Percentiles rank a stretch among this genome's conserved stretches.
phyloP scores from a whole-genome alignment of 78 protist genomes.

The Emiliania huxleyi region DNA sequence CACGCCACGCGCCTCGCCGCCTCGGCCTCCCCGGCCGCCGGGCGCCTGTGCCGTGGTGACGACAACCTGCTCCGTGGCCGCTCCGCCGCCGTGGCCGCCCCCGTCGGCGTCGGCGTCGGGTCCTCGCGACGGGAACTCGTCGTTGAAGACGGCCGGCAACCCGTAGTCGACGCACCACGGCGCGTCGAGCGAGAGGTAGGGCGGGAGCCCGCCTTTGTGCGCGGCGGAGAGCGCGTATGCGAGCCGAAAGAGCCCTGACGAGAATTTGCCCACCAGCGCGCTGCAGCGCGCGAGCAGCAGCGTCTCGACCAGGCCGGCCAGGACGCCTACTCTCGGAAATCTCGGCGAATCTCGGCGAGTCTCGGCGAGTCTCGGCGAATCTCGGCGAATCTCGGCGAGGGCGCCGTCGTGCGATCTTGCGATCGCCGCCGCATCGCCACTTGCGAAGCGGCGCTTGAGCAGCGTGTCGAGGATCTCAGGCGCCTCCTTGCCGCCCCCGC shows the following conservation, averaged over 20 bases:
- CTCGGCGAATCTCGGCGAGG: too few species aligned
- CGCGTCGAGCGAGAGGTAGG: background rate
- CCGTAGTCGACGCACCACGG: background rate
- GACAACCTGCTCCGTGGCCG: too few species aligned
- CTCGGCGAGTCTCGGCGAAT: too few species aligned
- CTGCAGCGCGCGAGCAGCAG: background rate
- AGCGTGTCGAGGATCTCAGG: background rate
- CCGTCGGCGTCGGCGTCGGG: too few species aligned
- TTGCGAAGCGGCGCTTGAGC: background rate
- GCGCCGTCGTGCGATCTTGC: background rate
- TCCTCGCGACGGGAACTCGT: conserved; percentile 3
- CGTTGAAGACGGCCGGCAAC: background rate
- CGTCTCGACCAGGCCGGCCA: background rate
- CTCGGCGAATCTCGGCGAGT: too few species aligned
- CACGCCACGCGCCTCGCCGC: too few species aligned
- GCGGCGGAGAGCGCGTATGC: background rate
- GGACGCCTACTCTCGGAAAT: too few species aligned
- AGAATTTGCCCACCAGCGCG: background rate
- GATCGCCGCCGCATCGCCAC: background rate
- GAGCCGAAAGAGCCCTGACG: background rate
- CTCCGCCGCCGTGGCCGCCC: too few species aligned
- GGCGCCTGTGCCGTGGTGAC: too few species aligned
- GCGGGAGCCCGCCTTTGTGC: background rate
- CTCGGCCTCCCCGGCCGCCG: too few species aligned
- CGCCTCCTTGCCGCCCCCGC: background rate